Evolutionary conservation across 2,329 filamentous ascomycete species (phyloP).

Genomic region (Trichoderma aggressivum): DNA sequence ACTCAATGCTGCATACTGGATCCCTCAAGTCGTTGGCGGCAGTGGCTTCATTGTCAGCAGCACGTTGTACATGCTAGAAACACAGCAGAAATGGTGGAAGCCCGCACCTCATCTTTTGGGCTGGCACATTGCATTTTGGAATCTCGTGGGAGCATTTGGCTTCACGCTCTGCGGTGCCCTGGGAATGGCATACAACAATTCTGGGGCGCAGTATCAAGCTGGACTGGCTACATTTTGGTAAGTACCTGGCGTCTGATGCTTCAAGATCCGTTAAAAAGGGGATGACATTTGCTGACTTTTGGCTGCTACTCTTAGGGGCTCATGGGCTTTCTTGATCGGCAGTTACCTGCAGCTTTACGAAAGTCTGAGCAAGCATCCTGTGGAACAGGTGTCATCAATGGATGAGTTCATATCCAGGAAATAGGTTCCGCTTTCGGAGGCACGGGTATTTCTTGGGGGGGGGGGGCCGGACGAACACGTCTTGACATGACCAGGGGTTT

Average conservation of each 20-base stretch:
- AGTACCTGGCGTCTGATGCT: conserved; percentile 17
- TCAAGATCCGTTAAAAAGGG: not conserved
- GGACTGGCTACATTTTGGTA: conserved; percentile 30
- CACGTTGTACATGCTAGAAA: conserved; percentile 63
- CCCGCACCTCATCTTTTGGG: conserved; percentile 56
- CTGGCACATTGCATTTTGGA: conserved; percentile 67
- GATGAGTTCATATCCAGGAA: not conserved
- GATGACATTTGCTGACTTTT: conserved; percentile 41
- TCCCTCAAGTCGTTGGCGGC: conserved; percentile 60
- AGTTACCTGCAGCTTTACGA: conserved; percentile 23
- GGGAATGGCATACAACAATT: conserved; percentile 34
- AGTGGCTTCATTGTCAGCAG: conserved; percentile 58
- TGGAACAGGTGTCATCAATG: conserved; percentile 12
- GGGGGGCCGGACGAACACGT: not conserved
- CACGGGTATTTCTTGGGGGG: not conserved
- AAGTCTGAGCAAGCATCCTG: conserved; percentile 22
- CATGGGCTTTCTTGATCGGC: conserved; percentile 44
- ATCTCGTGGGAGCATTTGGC: conserved; percentile 59
- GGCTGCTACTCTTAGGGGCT: conserved; percentile 44
- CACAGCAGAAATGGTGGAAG: conserved; percentile 60
- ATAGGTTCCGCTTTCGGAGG: not conserved
- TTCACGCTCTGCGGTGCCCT: conserved; percentile 61
- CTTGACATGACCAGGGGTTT: not conserved
- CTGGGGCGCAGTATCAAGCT: conserved; percentile 20
- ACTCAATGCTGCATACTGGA: conserved; percentile 56